Conservation (phyloP, 805 yeast genomes). For the Barnettozyma sp. region DNA sequence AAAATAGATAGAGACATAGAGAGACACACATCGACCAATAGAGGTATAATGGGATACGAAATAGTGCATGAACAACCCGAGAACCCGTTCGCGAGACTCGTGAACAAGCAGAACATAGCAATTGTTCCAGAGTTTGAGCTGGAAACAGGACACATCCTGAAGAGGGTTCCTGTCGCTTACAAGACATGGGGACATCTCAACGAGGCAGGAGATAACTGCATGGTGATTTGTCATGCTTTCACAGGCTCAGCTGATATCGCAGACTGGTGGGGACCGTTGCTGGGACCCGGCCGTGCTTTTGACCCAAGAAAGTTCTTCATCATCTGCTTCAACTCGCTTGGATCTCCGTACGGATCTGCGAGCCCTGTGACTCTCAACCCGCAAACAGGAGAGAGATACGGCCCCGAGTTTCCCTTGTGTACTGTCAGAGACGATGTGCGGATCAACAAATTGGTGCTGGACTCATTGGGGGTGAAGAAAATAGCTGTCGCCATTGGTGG, state of each 20-base stretch:
- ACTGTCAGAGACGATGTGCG: slow-evolving; percentile 90
- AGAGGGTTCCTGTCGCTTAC: slow-evolving; percentile 84
- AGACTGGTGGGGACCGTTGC: slow-evolving; percentile 98
- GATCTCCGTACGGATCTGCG: slow-evolving; percentile 94
- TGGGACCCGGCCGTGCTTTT: slow-evolving; percentile 81
- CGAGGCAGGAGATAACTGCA: slow-evolving; percentile 58
- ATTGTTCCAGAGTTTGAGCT: slow-evolving; percentile 66
- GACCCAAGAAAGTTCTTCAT: slow-evolving; percentile 86
- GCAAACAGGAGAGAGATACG: slow-evolving; percentile 69
- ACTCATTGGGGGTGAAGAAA: slow-evolving; percentile 68
- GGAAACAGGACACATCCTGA: slow-evolving; percentile 74
- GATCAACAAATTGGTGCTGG: slow-evolving; percentile 71
- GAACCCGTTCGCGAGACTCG: slow-evolving; percentile 66
- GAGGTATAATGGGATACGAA: slow-evolving; percentile 4
- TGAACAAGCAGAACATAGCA: slow-evolving; percentile 70
- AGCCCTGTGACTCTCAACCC: slow-evolving; percentile 83
- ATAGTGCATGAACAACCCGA: slow-evolving; percentile 33
- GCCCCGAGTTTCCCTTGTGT: slow-evolving; percentile 91
- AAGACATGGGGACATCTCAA: slow-evolving; percentile 93
- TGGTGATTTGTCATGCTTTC: slow-evolving; percentile 92
- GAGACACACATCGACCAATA: too few species aligned
- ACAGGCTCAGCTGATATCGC: slow-evolving; percentile 93
- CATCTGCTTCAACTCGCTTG: slow-evolving; percentile 85
- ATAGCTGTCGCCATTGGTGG: slow-evolving; percentile 91
- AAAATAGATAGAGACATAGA: too few species aligned